phyloP scores from a whole-genome alignment of 2,329 filamentous ascomycete genomes.

The Colletotrichum phormii region DNA sequence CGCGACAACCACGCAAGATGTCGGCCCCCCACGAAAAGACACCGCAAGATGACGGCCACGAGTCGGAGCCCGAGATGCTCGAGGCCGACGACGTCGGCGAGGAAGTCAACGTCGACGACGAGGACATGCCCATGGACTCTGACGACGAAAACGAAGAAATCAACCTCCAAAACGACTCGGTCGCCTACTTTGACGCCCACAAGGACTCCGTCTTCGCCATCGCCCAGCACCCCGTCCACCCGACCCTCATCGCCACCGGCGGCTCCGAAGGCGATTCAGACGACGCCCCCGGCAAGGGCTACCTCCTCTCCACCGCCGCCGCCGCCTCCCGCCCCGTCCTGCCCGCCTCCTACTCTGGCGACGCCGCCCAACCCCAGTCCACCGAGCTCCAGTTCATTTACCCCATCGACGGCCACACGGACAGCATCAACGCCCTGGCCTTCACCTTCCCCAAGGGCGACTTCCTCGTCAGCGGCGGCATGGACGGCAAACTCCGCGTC shows the following conservation, averaged over 20 bases:
- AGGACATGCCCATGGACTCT: constrained; percentile 85
- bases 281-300: constrained; percentile 80
- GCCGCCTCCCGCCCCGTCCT: constrained; percentile 74
- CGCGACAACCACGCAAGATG: constrained; percentile 11
- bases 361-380: constrained; percentile 62
- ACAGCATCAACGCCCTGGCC: constrained; percentile 87
- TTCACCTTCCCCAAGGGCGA: constrained; percentile 89
- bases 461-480: constrained; percentile 85
- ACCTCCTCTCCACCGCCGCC: constrained; percentile 82
- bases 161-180: constrained; percentile 88
- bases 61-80: constrained; percentile 73
- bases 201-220: constrained; percentile 95
- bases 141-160: constrained; percentile 79
- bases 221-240: constrained; percentile 86
- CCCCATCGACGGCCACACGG: constrained; percentile 87
- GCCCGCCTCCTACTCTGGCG: constrained; percentile 76
- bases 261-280: constrained; percentile 73
- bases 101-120: constrained; percentile 69
- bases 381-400: constrained; percentile 74
- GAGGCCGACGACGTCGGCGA: constrained; percentile 83
- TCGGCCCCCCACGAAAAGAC: constrained; percentile 25
- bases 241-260: constrained; percentile 86
- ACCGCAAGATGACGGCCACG: constrained; percentile 27
- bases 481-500: constrained; percentile 85
- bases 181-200: constrained; percentile 91